Percentiles rank a stretch among this genome's conserved stretches.
Conservation (phyloP, 2,329 filamentous ascomycete species). For the Aureobasidium uvarum region DNA sequence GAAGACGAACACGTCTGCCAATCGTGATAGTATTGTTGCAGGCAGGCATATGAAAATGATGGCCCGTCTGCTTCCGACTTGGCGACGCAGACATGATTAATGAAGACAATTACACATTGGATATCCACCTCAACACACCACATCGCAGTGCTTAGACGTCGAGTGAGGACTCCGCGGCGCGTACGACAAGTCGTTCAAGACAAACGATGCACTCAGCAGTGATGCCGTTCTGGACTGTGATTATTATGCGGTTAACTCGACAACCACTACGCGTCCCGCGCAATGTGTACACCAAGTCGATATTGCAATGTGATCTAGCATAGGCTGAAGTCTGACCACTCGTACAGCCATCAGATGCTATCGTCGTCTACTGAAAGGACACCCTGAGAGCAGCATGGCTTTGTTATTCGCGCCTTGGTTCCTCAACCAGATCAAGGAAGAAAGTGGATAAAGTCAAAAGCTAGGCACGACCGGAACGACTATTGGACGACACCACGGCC, state of each 20-base stretch:
- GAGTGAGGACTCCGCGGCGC: not conserved
- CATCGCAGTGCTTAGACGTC: not conserved
- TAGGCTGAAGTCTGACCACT: not conserved
- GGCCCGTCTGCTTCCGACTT: constrained; percentile 13
- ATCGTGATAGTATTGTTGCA: not conserved
- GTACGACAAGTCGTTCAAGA: not conserved
- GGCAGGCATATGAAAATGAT: not conserved
- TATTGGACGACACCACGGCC: not conserved
- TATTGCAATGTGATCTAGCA: not conserved
- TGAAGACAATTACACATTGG: not conserved
- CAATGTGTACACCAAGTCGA: not conserved
- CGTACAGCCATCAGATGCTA: not conserved
- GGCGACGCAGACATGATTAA: not conserved
- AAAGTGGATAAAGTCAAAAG: constrained; percentile 10
- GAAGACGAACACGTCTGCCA: not conserved
- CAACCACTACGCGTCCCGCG: constrained; percentile 1
- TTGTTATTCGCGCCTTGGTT: not conserved
- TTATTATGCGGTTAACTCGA: not conserved
- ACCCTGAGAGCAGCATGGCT: not conserved
- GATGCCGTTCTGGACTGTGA: not conserved
- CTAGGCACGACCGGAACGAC: constrained; percentile 4
- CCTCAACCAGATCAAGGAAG: not conserved
- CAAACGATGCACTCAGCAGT: not conserved
- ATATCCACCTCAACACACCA: not conserved
- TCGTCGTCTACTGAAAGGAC: not conserved